Percentiles rank a stretch among this genome's conserved stretches.
Evolutionary conservation across 1,284 basidiomycete genomes (phyloP).

Genomic region (Rugosomyces carneus): DNA sequence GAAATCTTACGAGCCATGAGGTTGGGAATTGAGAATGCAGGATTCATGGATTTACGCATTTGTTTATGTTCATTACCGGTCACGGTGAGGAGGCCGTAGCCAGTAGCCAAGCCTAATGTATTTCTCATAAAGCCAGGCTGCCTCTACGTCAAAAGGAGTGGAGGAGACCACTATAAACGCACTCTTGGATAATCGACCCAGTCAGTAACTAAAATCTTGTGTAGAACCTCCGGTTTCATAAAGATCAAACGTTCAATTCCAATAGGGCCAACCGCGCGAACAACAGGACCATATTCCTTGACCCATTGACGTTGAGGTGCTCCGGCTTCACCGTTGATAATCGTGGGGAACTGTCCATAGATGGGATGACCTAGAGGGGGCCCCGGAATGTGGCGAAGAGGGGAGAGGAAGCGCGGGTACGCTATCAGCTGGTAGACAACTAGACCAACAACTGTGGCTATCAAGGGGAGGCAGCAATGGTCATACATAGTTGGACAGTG

Average conservation of each 20-base stretch:
- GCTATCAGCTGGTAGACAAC: constrained; percentile 26
- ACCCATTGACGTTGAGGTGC: constrained; percentile 42
- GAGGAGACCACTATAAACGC: constrained; percentile 10
- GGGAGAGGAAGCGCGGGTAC: constrained; percentile 36
- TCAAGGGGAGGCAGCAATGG: background rate
- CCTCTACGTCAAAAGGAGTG: background rate
- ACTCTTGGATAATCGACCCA: constrained; percentile 43
- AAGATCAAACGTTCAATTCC: constrained; percentile 42
- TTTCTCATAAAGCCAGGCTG: constrained; percentile 39
- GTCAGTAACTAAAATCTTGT: constrained; percentile 38
- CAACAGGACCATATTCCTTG: constrained; percentile 36
- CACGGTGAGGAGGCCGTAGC: constrained; percentile 40
- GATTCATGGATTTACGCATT: constrained; percentile 45
- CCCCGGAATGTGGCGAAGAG: constrained; percentile 37
- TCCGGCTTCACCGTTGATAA: constrained; percentile 36
- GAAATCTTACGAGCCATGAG: constrained; percentile 33
- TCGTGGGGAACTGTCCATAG: constrained; percentile 31
- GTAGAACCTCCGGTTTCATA: constrained; percentile 35
- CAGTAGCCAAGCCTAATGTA: constrained; percentile 35
- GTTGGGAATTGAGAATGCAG: constrained; percentile 41
- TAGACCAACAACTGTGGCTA: constrained; percentile 4
- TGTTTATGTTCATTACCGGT: constrained; percentile 42
- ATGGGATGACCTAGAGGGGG: constrained; percentile 33
- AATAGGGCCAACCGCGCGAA: constrained; percentile 38
- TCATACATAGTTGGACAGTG: background rate